Base-by-base conservation (phyloP, 345 rosid genomes). In the Clausena lansium region DNA sequence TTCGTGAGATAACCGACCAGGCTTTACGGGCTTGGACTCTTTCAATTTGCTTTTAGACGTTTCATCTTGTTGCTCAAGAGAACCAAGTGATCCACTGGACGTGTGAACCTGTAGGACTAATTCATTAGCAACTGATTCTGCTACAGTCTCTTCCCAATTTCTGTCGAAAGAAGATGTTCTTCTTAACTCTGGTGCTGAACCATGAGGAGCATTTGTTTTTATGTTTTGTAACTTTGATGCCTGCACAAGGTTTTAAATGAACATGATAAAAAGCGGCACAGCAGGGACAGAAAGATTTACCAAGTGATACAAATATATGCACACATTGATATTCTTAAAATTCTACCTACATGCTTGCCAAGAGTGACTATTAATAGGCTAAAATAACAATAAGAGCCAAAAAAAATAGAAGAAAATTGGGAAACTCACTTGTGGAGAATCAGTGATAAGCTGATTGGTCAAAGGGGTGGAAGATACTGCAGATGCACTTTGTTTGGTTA, bases 81-180 rank as follows among this genome's bases (percentile, higher is more conserved):
- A 77, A 67, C 67, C 82, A 70, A 86, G 83, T 61, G 85, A 71
- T 55, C 76, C 90, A 52, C 86, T 74, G 58, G 89, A 82, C 11
- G 93, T 84, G 64, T 91, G 93, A 83, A 75, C 91, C 70, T 95
- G 91, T 57, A 87, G 77, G 77, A 95, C 95, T 67, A 94, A 93
- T 84, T 92, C 98, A 86, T 87, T 84, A 63, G 95, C 97, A 69
- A 94, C 86, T 66, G 97, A 82, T 86, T 92, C 99, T 80, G 98
- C 99, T 59, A 92, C 92, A 70, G 83, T 91, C 83, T 94, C 99
- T 79, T 94, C 99, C 92, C 95, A 89, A 76, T 84, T 83, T 84
- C 90, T 88, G 80, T 91, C 99, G 67, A 91, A 92, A 59, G 98
- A 96, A 70, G 98, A 92, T 32, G 98, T 89, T 81, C 99, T 88